Conservation (phyloP, 2,329 filamentous ascomycete genomes). For the Venturia carpophila region DNA sequence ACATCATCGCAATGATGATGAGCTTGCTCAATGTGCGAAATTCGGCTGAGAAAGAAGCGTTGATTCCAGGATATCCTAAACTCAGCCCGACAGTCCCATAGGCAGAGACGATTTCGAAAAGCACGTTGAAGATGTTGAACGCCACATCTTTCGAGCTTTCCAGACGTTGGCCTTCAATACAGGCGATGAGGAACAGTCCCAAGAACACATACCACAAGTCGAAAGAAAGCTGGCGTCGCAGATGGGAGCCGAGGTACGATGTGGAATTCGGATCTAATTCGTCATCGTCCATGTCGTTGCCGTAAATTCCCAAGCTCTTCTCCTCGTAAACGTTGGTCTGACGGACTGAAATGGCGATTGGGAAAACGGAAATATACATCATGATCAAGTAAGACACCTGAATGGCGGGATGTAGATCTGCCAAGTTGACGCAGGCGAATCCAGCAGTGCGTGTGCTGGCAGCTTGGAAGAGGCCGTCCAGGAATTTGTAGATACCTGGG, state of each 20-base stretch:
- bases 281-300: conserved; percentile 36
- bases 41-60: conserved; percentile 74
- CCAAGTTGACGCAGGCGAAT: conserved; percentile 72
- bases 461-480: conserved; percentile 86
- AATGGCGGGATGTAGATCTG: conserved; percentile 76
- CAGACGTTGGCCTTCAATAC: conserved; percentile 71
- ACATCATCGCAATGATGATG: conserved; percentile 59
- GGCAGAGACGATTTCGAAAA: conserved; percentile 37
- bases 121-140: conserved; percentile 42
- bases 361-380: conserved; percentile 99
- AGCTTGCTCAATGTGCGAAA: conserved; percentile 65
- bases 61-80: conserved; percentile 67
- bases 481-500: conserved; percentile 64
- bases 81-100: conserved; percentile 83
- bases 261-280: conserved; percentile 49
- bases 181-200: conserved; percentile 85
- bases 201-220: conserved; percentile 96
- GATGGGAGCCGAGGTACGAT: conserved; percentile 83
- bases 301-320: conserved; percentile 69
- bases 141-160: conserved; percentile 48
- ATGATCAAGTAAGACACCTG: conserved; percentile 94
- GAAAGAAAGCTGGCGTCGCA: conserved; percentile 89
- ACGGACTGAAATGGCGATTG: conserved; percentile 90
- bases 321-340: conserved; percentile 96
- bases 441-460: conserved; percentile 84